Percentiles rank a stretch among this genome's conserved stretches.
Conservation (phyloP, 225 moss, liverwort and hornwort species). For the Sphagnum contortum region DNA sequence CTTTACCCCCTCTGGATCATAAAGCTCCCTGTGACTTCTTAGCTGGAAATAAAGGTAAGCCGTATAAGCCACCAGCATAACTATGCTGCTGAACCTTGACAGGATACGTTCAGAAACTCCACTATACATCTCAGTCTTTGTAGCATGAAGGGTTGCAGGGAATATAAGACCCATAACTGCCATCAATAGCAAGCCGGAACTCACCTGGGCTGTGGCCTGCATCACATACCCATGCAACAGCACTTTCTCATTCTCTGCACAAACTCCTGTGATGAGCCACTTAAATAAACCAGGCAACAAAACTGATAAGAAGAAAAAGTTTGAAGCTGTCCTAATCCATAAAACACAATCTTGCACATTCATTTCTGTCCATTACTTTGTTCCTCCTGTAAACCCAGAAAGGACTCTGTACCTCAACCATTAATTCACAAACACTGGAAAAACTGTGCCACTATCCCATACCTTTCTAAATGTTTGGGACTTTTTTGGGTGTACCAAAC, state of each 20-base stretch:
- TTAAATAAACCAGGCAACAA: too few relatives aligned
- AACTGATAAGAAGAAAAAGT: too few relatives aligned
- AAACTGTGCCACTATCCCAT: neutral
- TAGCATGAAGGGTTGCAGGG: slow-evolving; percentile 74
- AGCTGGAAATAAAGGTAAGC: slow-evolving; percentile 70
- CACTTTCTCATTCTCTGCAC: too few relatives aligned
- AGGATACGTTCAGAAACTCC: slow-evolving; percentile 58
- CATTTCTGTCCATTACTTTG: too few relatives aligned
- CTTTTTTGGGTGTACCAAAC: slow-evolving; percentile 47
- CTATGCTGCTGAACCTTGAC: slow-evolving; percentile 60
- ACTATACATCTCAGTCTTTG: slow-evolving; percentile 57
- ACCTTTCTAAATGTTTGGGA: slow-evolving; percentile 72
- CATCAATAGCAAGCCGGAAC: slow-evolving; percentile 80
- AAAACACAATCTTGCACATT: too few relatives aligned
- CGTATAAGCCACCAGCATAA: slow-evolving; percentile 75
- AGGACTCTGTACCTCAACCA: neutral
- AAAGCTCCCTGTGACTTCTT: slow-evolving; percentile 30
- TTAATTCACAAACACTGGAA: neutral
- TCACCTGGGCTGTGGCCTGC: slow-evolving; percentile 51
- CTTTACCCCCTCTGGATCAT: slow-evolving; percentile 39
- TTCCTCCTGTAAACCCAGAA: too few relatives aligned
- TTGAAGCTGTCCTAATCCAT: too few relatives aligned
- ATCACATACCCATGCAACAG: too few relatives aligned
- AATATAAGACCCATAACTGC: slow-evolving; percentile 74
- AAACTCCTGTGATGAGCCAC: too few relatives aligned